Base-by-base conservation (phyloP, 1,284 basidiomycete species). In the Moniliella sp. region DNA sequence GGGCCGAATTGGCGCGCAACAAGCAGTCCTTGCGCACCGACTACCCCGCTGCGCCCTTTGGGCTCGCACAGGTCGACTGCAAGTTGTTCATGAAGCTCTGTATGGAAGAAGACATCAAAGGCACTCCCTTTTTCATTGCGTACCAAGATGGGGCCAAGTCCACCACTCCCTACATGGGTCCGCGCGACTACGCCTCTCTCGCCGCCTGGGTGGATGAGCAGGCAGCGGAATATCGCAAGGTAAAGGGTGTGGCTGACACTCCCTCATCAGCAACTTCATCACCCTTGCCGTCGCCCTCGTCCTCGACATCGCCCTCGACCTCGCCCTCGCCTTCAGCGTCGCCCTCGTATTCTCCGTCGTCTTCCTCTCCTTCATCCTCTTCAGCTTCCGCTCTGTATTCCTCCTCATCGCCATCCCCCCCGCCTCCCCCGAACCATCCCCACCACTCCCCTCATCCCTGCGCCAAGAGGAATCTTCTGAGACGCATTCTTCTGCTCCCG, bases 1-100 rank as follows among this genome's bases (percentile, higher is more conserved):
- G 86, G 83, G 66, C 71, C 21, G 63, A 74, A 30, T 66, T 93
- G 3, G 65, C 63, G 1, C 54, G 62, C 28, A 69, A 75, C 21
- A 72, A 71, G 35, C 66, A 71, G 37, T 57, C 61, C 27, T 65
- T 68, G 25, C 60, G 69, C 47, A 67, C 74, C 5, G 40, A 45
- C 17, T 52, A 48, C 28, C 48, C 51, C 0, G 39, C 42, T 2
- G 53, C 49, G 1, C 53, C 53, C 11, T 45, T 55, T 34, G 46
- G 42, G 1, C 37, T 59, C 11, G 56, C 51, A n/a, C 46, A 53
- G 32, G 50, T 59, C 21, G 40, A 59, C 36, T 59, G 56, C 31
- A 15, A 37, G 16, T 40, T 43, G 8, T 42, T 46, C 18, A 37
- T 40, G 30, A 45, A 48, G 25, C 37, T 59, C 15, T 59, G 56